phyloP scores from a whole-genome alignment of 176 grass and related monocot species.

The Musa itinerans region DNA sequence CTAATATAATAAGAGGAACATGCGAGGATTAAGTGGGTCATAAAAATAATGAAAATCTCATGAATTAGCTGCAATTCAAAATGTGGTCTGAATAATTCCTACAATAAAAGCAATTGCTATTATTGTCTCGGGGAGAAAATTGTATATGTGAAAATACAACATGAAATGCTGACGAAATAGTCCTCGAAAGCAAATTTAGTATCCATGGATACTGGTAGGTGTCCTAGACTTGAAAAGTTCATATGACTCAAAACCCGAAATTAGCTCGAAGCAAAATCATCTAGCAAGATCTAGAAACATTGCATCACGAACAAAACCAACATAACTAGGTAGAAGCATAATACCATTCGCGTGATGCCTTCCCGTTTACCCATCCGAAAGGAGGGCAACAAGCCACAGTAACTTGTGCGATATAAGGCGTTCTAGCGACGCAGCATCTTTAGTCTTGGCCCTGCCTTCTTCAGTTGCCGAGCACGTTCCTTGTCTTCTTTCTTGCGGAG shows the following conservation, averaged over 20 bases:
- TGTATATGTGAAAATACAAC: too few relatives aligned
- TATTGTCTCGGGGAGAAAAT: too few relatives aligned
- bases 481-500: conserved; percentile 90
- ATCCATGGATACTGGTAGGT: too few relatives aligned
- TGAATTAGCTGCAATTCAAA: too few relatives aligned
- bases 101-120: too few relatives aligned
- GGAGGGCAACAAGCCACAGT: not conserved
- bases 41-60: too few relatives aligned
- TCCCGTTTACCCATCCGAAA: not conserved
- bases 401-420: not conserved
- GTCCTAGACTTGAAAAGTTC: not conserved
- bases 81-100: too few relatives aligned
- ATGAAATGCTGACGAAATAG: too few relatives aligned
- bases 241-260: not conserved
- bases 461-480: conserved; percentile 62
- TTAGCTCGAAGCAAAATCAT: not conserved
- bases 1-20: too few relatives aligned
- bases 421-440: conserved; percentile 61
- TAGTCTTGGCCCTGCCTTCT: conserved; percentile 70
- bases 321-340: not conserved
- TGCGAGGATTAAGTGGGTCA: too few relatives aligned
- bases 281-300: not conserved
- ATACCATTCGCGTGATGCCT: not conserved
- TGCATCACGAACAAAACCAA: not conserved
- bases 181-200: too few relatives aligned